A percentile compares a stretch with the other conserved stretches of the same genome.
phyloP scores from a whole-genome alignment of 768 basidiomycete genomes.

The Serendipita sp. region DNA sequence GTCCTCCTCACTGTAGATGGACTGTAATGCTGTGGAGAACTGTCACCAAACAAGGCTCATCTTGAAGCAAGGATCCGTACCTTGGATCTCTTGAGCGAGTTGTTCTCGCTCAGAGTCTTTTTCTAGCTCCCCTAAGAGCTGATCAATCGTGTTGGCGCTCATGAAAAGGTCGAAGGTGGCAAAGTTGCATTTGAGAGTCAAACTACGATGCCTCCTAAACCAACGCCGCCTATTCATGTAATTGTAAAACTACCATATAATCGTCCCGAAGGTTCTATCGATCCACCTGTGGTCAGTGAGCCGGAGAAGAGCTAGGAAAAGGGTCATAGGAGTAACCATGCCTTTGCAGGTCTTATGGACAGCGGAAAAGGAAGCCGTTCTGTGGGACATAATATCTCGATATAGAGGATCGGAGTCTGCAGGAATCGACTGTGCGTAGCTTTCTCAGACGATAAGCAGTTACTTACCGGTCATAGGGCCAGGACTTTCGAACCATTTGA shows the following conservation, averaged over 20 bases:
- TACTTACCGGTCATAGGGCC: slow-evolving; percentile 41
- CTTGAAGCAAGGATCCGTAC: slow-evolving; percentile 14
- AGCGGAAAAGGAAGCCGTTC: slow-evolving; percentile 62
- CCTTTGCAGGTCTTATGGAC: slow-evolving; percentile 64
- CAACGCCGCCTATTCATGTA: slow-evolving; percentile 37
- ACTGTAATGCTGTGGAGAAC: slow-evolving; percentile 43
- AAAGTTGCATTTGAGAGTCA: not conserved
- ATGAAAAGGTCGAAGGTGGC: not conserved
- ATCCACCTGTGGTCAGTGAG: slow-evolving; percentile 52
- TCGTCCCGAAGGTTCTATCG: slow-evolving; percentile 51
- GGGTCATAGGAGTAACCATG: not conserved
- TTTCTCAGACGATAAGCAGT: not conserved
- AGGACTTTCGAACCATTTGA: slow-evolving; percentile 59
- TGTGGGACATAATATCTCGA: slow-evolving; percentile 77
- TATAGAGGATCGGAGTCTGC: slow-evolving; percentile 57
- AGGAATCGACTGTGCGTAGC: slow-evolving; percentile 57
- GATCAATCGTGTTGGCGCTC: slow-evolving; percentile 14
- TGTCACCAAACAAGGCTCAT: not conserved
- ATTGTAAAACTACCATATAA: slow-evolving; percentile 68
- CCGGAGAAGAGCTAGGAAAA: not conserved
- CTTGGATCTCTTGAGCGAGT: slow-evolving; percentile 33
- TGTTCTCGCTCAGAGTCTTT: slow-evolving; percentile 25
- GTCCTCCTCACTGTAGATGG: slow-evolving; percentile 56
- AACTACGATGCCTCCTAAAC: slow-evolving; percentile 15
- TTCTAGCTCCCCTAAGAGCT: slow-evolving; percentile 19